phyloP scores from a whole-genome alignment of 2,329 filamentous ascomycete species.

The Verticillium isaacii region DNA sequence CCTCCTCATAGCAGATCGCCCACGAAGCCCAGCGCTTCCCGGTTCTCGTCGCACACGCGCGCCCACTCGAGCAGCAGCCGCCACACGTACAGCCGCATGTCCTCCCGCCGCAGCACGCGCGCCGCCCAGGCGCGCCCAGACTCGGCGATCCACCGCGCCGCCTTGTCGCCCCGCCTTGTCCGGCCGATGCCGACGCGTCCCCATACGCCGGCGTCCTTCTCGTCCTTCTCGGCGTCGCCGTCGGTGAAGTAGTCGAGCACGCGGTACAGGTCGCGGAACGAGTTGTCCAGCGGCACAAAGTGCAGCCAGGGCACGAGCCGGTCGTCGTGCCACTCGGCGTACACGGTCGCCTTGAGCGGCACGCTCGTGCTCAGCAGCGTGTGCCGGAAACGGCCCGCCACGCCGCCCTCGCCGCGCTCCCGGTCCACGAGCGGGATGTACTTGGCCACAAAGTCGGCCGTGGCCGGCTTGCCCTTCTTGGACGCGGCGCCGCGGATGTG shows the following conservation, averaged over 20 bases:
- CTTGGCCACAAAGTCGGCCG: constrained; percentile 51
- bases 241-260: constrained; percentile 63
- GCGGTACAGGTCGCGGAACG: constrained; percentile 61
- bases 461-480: constrained; percentile 31
- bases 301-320: constrained; percentile 66
- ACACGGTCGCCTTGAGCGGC: constrained; percentile 68
- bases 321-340: constrained; percentile 70
- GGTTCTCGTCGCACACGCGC: constrained; percentile 40
- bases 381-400: constrained; percentile 56
- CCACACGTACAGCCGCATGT: constrained; percentile 64
- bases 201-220: constrained; percentile 4
- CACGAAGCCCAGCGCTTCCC: constrained; percentile 38
- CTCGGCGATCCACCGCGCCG: constrained; percentile 56
- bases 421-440: constrained; percentile 69
- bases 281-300: constrained; percentile 68
- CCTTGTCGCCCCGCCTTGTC: constrained; percentile 38
- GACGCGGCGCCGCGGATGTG: constrained; percentile 11
- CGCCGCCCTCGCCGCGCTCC: constrained; percentile 39
- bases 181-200: constrained; percentile 8
- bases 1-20: constrained; percentile 27
- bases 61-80: constrained; percentile 56
- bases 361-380: constrained; percentile 61
- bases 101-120: constrained; percentile 56
- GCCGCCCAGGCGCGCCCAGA: constrained; percentile 57
- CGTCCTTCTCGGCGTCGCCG: constrained; percentile 21